Evolutionary conservation across 2,329 filamentous ascomycete species (phyloP).

Genomic region (Pestalotiopsis sp.): DNA sequence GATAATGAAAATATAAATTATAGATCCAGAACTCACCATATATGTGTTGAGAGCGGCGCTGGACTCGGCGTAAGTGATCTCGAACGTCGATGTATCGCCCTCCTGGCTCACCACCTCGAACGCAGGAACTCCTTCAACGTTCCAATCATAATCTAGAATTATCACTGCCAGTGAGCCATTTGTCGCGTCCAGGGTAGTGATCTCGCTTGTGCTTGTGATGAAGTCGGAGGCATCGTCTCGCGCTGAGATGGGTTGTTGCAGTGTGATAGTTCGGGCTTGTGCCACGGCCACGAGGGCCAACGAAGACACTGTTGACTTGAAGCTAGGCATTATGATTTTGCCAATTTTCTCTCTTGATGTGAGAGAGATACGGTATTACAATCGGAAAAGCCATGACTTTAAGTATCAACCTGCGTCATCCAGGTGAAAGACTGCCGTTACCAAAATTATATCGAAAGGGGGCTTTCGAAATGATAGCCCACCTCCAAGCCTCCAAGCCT

Average conservation of each 20-base stretch:
- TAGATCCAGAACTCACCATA: conserved; percentile 10
- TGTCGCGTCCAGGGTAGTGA: neutral
- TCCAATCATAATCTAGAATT: conserved; percentile 16
- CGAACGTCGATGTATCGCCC: conserved; percentile 20
- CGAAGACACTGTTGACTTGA: neutral
- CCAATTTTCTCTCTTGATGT: neutral
- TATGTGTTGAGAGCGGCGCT: conserved; percentile 15
- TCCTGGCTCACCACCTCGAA: conserved; percentile 17
- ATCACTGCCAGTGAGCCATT: neutral
- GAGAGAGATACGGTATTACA: neutral
- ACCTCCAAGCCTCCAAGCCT: conserved; percentile 4
- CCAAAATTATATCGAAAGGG: neutral
- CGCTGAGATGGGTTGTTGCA: neutral
- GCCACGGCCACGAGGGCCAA: neutral
- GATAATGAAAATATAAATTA: neutral
- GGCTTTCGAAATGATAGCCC: neutral
- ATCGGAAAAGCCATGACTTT: neutral
- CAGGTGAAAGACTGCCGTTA: neutral
- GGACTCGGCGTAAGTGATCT: conserved; percentile 19
- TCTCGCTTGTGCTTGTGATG: conserved; percentile 1
- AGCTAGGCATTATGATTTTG: neutral
- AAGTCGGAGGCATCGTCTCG: neutral
- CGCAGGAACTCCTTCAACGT: conserved; percentile 18
- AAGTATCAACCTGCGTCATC: neutral
- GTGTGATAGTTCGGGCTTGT: neutral